These are phyloP conservation scores for Hypomontagnella monticulosa DNA, from an alignment of 495 filamentous ascomycete species.

Conservation along the genomic window DNA sequence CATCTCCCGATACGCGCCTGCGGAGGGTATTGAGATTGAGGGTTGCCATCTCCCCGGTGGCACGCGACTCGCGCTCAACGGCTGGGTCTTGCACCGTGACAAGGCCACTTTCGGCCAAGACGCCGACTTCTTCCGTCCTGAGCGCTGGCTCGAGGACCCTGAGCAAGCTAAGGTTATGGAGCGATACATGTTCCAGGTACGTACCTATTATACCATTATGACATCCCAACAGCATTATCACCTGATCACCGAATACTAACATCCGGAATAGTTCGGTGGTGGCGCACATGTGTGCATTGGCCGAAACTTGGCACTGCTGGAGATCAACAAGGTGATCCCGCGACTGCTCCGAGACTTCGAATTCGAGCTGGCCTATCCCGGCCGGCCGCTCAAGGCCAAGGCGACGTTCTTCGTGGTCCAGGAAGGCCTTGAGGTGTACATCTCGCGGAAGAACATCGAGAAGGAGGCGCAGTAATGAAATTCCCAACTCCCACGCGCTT, in stretches of 20 bases:
- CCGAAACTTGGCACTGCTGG: slow-evolving; percentile 63
- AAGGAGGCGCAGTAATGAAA: slow-evolving; percentile 16
- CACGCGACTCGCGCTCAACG: slow-evolving; percentile 62
- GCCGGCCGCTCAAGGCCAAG: slow-evolving; percentile 55
- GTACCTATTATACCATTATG: slow-evolving; percentile 3
- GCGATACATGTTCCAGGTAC: slow-evolving; percentile 61
- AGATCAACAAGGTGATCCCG: slow-evolving; percentile 67
- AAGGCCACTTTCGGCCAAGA: slow-evolving; percentile 69
- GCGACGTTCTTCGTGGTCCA: slow-evolving; percentile 66
- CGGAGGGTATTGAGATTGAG: slow-evolving; percentile 64
- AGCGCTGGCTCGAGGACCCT: slow-evolving; percentile 69
- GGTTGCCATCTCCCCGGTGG: slow-evolving; percentile 63
- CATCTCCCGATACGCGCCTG: slow-evolving; percentile 61
- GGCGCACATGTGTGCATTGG: slow-evolving; percentile 66
- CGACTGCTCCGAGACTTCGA: slow-evolving; percentile 60
- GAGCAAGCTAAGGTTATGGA: slow-evolving; percentile 58
- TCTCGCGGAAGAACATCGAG: slow-evolving; percentile 40
- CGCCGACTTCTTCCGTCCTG: slow-evolving; percentile 68
- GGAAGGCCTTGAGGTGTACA: slow-evolving; percentile 57
- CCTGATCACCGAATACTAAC: slow-evolving; percentile 4
- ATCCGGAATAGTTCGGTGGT: slow-evolving; percentile 55
- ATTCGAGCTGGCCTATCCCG: slow-evolving; percentile 59
- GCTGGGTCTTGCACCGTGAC: slow-evolving; percentile 64
- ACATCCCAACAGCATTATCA: background rate
- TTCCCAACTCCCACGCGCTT: no score